Evolutionary conservation across 2,329 filamentous ascomycete genomes (phyloP).

Genomic region (Xylariaceae sp.): DNA sequence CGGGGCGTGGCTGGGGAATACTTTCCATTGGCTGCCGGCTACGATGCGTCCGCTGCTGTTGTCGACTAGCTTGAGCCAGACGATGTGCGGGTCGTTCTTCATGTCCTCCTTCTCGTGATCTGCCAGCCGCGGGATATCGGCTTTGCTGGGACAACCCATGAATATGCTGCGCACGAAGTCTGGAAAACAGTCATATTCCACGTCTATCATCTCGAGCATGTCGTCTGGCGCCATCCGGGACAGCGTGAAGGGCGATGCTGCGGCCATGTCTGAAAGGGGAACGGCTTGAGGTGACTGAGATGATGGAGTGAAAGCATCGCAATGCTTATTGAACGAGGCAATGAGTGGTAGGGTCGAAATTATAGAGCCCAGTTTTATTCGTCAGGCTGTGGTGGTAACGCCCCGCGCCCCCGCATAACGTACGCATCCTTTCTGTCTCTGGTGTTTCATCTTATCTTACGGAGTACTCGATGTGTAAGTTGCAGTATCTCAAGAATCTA

Average conservation of each 20-base stretch:
- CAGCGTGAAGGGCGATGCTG: background rate
- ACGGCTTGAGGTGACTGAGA: background rate
- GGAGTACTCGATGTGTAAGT: too few species aligned
- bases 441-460: too few species aligned
- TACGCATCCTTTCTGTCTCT: too few species aligned
- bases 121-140: slow-evolving; percentile 13
- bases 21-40: slow-evolving; percentile 28
- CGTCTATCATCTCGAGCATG: slow-evolving; percentile 6
- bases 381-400: too few species aligned
- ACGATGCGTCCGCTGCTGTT: slow-evolving; percentile 20
- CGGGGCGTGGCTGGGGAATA: slow-evolving; percentile 19
- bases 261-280: too few species aligned
- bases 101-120: slow-evolving; percentile 8
- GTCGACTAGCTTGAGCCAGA: slow-evolving; percentile 31
- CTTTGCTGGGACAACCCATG: slow-evolving; percentile 13
- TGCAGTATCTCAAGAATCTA: too few species aligned
- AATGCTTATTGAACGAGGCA: too few species aligned
- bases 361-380: too few species aligned
- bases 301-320: too few species aligned
- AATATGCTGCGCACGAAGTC: slow-evolving; percentile 5
- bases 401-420: too few species aligned
- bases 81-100: slow-evolving; percentile 19
- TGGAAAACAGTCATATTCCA: slow-evolving; percentile 10
- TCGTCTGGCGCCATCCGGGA: slow-evolving; percentile 4
- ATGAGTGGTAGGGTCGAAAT: too few species aligned